These are phyloP conservation scores for Cladosporium sp. DNA, from an alignment of 2,329 filamentous ascomycete genomes.

Conservation along the genomic window DNA sequence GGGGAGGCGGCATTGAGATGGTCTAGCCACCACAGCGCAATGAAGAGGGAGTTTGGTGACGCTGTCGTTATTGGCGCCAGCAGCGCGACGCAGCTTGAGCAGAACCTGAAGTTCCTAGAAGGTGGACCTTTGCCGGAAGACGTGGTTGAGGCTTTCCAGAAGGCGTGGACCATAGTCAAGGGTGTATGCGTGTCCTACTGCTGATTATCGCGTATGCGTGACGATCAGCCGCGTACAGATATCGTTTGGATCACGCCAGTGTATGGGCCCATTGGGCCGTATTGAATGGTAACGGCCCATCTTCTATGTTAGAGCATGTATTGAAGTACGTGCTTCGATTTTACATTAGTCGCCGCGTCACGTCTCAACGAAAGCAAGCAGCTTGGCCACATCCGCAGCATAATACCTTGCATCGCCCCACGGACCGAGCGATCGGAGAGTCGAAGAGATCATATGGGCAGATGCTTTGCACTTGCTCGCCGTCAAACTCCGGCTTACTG, in stretches of 20 bases:
- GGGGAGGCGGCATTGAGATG: constrained; percentile 72
- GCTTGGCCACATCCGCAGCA: not conserved
- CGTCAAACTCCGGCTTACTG: not conserved
- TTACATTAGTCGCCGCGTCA: not conserved
- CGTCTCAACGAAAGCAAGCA: not conserved
- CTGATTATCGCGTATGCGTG: not conserved
- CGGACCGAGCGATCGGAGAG: not conserved
- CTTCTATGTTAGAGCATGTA: not conserved
- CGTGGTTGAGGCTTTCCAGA: constrained; percentile 69
- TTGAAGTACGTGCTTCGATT: not conserved
- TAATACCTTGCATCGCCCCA: not conserved
- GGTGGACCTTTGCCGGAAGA: constrained; percentile 71
- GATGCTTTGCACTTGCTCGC: not conserved
- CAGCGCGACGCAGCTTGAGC: constrained; percentile 53
- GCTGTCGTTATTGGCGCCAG: constrained; percentile 59
- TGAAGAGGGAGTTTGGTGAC: constrained; percentile 54
- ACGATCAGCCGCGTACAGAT: not conserved
- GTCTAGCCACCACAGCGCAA: constrained; percentile 66
- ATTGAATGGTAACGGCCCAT: not conserved
- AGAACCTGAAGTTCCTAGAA: constrained; percentile 56
- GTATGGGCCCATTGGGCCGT: not conserved
- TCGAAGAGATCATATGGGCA: not conserved
- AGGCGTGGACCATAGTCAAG: constrained; percentile 71
- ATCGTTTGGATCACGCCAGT: not conserved
- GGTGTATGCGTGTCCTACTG: constrained; percentile 24